Base-by-base conservation (phyloP, 345 rosid genomes). In the Hibiscus trionum region DNA sequence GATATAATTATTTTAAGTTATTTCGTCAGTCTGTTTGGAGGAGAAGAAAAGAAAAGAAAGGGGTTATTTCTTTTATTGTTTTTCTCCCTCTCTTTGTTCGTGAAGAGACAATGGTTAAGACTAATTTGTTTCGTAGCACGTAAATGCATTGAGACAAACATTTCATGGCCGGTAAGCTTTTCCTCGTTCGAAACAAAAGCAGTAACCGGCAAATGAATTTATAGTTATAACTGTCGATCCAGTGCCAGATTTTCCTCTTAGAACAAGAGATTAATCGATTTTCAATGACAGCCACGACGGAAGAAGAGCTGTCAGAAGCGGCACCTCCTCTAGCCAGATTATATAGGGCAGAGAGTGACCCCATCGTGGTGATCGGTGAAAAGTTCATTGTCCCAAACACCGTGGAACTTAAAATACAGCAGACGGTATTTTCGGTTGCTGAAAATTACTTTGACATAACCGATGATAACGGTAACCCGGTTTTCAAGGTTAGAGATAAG, bases 321-420 rank as follows among this genome's bases (percentile, higher is more conserved):
- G 17, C 63, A 35, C 72, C 9, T 42, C 47, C 47, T 37, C 47
- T 42, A 2, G 26, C 66, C 24, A 44, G 24, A 0, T 52, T 69
- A 1, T 50, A 60, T 65, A 31, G 14, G 8, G 70, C 79, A 2
- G 31, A 55, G 56, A 60, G 37, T 14, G 14, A 15, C 1, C 77
- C 83, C 1, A 82, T 79, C 50, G 79, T 75, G 29, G 78, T 85
- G n/a, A 37, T 84, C 9, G 70, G 82, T n/a, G 70, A 66, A n/a
- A 73, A 77, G 44, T 83, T 75, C 57, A 14, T 78, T 29, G 79
- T 77, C 1, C 75, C 77, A n/a, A 71, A 78, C 47, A 80, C 77
- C 1, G 71, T 81, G 6, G 78, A 85, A 0, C 80, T 85, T 0
- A 31, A 57, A 4, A 37, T 83, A 1, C 11, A 57, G 0, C 47